Evolutionary conservation across 2,329 filamentous ascomycete genomes (phyloP).

Genomic region (Penicillium sp.): DNA sequence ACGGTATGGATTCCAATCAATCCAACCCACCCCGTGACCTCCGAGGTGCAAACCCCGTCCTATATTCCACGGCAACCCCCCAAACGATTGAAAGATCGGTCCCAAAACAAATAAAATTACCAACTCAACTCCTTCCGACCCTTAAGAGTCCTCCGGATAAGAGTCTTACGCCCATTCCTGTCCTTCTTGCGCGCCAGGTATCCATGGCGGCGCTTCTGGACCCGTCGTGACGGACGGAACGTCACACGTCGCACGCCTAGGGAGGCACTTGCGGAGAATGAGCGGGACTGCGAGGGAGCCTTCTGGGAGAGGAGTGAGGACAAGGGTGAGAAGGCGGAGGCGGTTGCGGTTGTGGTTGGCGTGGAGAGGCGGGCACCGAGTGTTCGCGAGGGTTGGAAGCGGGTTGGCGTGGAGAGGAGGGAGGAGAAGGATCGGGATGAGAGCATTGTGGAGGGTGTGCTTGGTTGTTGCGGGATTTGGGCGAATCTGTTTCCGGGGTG

Average conservation of each 20-base stretch:
- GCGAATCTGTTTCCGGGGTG: slow-evolving; percentile 9
- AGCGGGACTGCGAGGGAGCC: slow-evolving; percentile 35
- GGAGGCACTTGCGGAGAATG: slow-evolving; percentile 46
- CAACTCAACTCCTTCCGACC: slow-evolving; percentile 54
- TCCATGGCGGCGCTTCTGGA: slow-evolving; percentile 62
- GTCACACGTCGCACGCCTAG: slow-evolving; percentile 51
- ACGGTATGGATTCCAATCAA: neutral
- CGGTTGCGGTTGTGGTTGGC: slow-evolving; percentile 12
- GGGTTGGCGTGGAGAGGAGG: slow-evolving; percentile 34
- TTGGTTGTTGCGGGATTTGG: slow-evolving; percentile 19
- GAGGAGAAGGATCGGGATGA: slow-evolving; percentile 41
- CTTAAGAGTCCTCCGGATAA: slow-evolving; percentile 56
- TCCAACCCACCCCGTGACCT: neutral
- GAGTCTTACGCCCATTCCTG: slow-evolving; percentile 53
- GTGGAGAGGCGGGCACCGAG: slow-evolving; percentile 21
- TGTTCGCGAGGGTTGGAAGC: slow-evolving; percentile 29
- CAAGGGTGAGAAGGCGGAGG: slow-evolving; percentile 14
- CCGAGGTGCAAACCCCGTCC: neutral
- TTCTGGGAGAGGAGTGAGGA: slow-evolving; percentile 21
- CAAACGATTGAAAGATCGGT: neutral
- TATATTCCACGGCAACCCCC: neutral
- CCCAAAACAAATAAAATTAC: slow-evolving; percentile 29
- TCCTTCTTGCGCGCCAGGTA: slow-evolving; percentile 55
- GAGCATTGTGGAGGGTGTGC: slow-evolving; percentile 32
- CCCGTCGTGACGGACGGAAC: slow-evolving; percentile 58